These are phyloP conservation scores for Aspergillus novofumigatus DNA, from an alignment of 2,329 filamentous ascomycete species.

Conservation along the genomic window DNA sequence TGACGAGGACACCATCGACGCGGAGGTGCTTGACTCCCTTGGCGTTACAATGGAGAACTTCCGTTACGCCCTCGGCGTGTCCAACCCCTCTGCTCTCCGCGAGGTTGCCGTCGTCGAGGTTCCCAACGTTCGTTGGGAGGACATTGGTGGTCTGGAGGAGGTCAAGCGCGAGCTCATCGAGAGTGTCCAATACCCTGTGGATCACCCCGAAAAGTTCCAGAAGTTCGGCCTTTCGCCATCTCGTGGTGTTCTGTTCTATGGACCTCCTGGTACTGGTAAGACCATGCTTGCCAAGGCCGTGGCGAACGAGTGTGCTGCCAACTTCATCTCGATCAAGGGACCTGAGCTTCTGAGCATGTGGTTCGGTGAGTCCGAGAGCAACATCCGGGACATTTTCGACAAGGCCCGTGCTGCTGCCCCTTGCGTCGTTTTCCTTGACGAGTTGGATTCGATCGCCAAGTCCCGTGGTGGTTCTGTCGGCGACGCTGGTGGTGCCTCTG, in stretches of 20 bases:
- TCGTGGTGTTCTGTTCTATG: conserved; percentile 97
- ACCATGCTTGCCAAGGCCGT: conserved; percentile 99
- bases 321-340: conserved; percentile 99
- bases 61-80: conserved; percentile 95
- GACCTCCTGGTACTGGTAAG: conserved; percentile 99
- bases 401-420: conserved; percentile 97
- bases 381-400: conserved; percentile 99
- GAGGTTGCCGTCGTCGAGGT: conserved; percentile 99
- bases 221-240: conserved; percentile 98
- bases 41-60: conserved; percentile 99
- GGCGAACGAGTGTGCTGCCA: conserved; percentile 97
- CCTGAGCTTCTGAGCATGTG: conserved; percentile 99
- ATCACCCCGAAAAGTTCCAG: conserved; percentile 99
- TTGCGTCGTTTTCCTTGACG: conserved; percentile 97
- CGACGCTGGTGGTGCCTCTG: conserved; percentile 95
- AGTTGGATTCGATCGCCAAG: conserved; percentile 98
- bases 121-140: conserved; percentile 98
- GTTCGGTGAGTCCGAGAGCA: conserved; percentile 99
- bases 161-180: conserved; percentile 99
- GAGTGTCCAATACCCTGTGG: conserved; percentile 97
- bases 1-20: conserved; percentile 98
- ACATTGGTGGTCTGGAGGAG: conserved; percentile 95
- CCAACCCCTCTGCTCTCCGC: conserved; percentile 96
- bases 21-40: conserved; percentile 94
- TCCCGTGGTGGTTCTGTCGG: conserved; percentile 94